Percentiles rank a stretch among this genome's conserved stretches.
phyloP scores from a whole-genome alignment of 2,329 filamentous ascomycete species.

The Alternaria triticina region DNA sequence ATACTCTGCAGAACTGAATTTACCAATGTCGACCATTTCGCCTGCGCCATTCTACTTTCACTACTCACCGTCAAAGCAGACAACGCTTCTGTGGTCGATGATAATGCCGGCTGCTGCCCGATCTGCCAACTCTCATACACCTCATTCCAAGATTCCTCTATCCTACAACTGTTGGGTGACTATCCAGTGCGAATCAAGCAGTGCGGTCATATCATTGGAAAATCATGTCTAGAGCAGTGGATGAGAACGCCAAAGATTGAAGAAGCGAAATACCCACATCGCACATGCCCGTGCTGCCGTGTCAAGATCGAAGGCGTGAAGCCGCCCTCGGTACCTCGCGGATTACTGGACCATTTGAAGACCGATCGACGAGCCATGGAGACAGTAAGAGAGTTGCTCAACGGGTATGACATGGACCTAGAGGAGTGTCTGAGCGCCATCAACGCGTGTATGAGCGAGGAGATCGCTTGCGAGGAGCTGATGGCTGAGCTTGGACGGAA shows the following conservation, averaged over 20 bases:
- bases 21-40: constrained; percentile 24
- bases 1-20: constrained; percentile 7
- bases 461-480: constrained; percentile 23
- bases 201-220: constrained; percentile 34
- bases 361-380: constrained; percentile 6
- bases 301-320: constrained; percentile 20
- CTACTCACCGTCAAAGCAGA: neutral
- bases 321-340: neutral
- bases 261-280: constrained; percentile 25
- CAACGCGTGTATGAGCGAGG: constrained; percentile 23
- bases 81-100: neutral
- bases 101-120: constrained; percentile 20
- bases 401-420: constrained; percentile 12
- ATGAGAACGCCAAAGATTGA: constrained; percentile 28
- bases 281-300: constrained; percentile 31
- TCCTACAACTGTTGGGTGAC: constrained; percentile 24
- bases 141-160: constrained; percentile 8
- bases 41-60: constrained; percentile 25
- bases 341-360: constrained; percentile 10
- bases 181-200: constrained; percentile 34
- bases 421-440: constrained; percentile 20
- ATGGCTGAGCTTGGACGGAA: constrained; percentile 3
- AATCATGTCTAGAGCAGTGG: constrained; percentile 31
- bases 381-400: constrained; percentile 8
- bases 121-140: constrained; percentile 32